Percentiles rank a stretch among this genome's conserved stretches.
These are phyloP conservation scores for Boletus reticuloceps DNA, from an alignment of 768 basidiomycete species.

Conservation along the genomic window DNA sequence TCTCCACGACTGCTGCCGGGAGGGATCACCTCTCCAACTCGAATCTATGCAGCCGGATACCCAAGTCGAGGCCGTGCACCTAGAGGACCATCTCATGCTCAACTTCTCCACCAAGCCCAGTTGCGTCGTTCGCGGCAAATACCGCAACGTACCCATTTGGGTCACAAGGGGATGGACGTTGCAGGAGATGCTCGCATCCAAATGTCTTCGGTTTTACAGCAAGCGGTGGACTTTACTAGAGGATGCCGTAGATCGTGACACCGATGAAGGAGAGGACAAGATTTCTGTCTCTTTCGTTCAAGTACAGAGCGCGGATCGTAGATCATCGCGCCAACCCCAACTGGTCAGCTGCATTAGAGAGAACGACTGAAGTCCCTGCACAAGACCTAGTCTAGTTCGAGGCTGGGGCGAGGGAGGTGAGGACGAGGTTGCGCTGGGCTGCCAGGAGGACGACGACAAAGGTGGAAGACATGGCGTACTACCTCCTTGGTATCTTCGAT, in stretches of 20 bases:
- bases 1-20: conserved; percentile 4
- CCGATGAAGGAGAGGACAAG: conserved; percentile 5
- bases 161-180: conserved; percentile 27
- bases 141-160: conserved; percentile 16
- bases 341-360: conserved; percentile 13
- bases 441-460: too few species aligned
- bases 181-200: conserved; percentile 27
- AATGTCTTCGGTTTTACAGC: conserved; percentile 27
- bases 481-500: too few species aligned
- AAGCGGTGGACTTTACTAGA: conserved; percentile 24
- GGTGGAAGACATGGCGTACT: too few species aligned
- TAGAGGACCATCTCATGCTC: conserved; percentile 10
- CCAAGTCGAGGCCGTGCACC: conserved; percentile 18
- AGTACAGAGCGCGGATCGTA: conserved; percentile 17
- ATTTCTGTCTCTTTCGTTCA: conserved; percentile 15
- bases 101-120: not conserved
- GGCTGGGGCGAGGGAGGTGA: too few species aligned
- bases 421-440: too few species aligned
- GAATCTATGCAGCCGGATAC: conserved; percentile 13
- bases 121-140: not conserved
- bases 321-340: conserved; percentile 15
- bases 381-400: conserved; percentile 13
- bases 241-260: conserved; percentile 16
- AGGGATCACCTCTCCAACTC: not conserved
- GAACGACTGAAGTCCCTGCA: conserved; percentile 14